Evolutionary conservation across 257 asterid genomes (phyloP), one percentile per base, ranked within the genome.

Genomic region (Ocimum tenuiflorum): DNA sequence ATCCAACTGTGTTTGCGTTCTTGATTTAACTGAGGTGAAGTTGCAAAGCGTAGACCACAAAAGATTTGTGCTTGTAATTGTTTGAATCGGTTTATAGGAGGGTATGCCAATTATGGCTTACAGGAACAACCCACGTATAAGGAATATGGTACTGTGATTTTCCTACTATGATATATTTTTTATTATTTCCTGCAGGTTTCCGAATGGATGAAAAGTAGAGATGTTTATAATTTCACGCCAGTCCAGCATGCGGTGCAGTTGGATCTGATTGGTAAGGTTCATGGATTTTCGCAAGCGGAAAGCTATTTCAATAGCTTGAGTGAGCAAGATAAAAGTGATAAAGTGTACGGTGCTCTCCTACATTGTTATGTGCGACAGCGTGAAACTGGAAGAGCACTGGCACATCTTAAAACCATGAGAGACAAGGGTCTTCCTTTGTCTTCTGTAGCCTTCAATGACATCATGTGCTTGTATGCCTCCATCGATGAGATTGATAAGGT

Each of bases 201-300:
- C 0, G 92, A 88, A 50, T 91, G 96, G 97, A 79, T 73, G 67
- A 73, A 76, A 35, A 77, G 47, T 55, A 75, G 65, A 59, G 94
- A 76, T 33, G 36, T 9, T 41, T 86, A 70, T 66, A 67, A 79
- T 4, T 60, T 85, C 73, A 78, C 96, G 50, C 73, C 95, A 1
- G 80, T 73, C n/a, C 84, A 88, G 71, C 96, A 86, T 64, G 96
- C 97, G 6, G 81, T 91, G 74, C 88, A 85, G 69, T 66, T 91
- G 83, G 96, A 88, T 83, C 78, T 91, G 61, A 74, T 86, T 24
- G 96, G 97, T 50, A 86, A 77, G 72, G 94, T 86, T 48, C 94
- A 81, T 8, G 96, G 97, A 42, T 60, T 72, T 63, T 14, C 45
- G 41, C 69, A 78, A 1, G 97, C 96, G 7, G 97, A 91, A 81